phyloP scores from a whole-genome alignment of 2,329 filamentous ascomycete genomes.

The Orbilia quercus region DNA sequence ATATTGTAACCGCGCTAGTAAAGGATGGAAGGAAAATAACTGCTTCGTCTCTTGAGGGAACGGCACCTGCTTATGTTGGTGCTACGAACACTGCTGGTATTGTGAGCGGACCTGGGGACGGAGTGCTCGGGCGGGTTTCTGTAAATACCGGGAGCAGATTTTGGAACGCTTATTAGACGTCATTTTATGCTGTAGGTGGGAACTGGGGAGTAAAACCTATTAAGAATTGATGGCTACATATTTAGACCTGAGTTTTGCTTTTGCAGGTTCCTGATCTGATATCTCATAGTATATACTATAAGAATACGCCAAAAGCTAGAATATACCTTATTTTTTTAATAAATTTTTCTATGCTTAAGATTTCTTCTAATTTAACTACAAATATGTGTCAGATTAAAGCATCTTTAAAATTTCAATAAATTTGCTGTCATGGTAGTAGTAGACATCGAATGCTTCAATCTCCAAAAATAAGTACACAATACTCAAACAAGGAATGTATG shows the following conservation, averaged over 20 bases:
- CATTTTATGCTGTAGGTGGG: constrained; percentile 43
- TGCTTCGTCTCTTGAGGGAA: constrained; percentile 17
- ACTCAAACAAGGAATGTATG: no score
- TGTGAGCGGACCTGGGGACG: constrained; percentile 30
- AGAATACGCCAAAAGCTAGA: background rate
- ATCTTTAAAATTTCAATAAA: no score
- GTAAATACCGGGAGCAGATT: constrained; percentile 54
- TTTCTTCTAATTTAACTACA: no score
- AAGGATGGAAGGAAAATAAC: constrained; percentile 8
- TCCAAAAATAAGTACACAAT: no score
- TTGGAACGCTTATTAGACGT: constrained; percentile 34
- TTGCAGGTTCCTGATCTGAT: no score
- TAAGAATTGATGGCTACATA: background rate
- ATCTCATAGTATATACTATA: no score
- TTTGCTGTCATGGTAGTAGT: no score
- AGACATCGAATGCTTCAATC: no score
- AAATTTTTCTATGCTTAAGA: no score
- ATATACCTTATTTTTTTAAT: background rate
- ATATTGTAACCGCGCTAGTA: constrained; percentile 21
- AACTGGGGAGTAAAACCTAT: constrained; percentile 28
- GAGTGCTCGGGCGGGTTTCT: constrained; percentile 39
- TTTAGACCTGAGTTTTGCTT: no score
- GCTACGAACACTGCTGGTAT: constrained; percentile 39
- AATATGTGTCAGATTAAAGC: no score
- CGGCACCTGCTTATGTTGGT: constrained; percentile 26